Base-by-base conservation (phyloP, 352 stramenopile genomes). In the Phytophthora cryptogea region DNA sequence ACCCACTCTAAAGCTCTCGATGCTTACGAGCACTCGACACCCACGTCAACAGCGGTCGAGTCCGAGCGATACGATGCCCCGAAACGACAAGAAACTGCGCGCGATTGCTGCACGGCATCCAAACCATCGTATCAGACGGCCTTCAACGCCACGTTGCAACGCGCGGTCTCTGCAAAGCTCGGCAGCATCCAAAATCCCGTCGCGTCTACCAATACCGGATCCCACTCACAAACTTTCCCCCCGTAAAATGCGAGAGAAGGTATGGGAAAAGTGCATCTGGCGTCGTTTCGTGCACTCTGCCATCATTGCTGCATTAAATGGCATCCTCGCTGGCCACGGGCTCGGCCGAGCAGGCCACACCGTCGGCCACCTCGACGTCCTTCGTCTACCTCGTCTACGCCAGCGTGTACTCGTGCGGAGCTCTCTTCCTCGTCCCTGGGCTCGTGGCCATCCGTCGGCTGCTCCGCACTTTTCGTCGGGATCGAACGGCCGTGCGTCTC, bases 401-500 rank as follows among this genome's bases (percentile, higher is more conserved):
- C 30, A 56, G 60, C n/a, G 56, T 88, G 11, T 88, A 88, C 57
- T 51, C 73, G 16, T 81, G 78, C 33, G 78, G 78, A 6, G 62
- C 43, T 17, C 45, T 84, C 35, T 88, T 84, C 54, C 59, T 84
- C 31, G 54, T 81, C 35, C 78, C 78, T 26, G 70, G 66, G 3
- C 32, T 62, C 41, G 62, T 77, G 40, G 70, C 71, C 1, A 59
- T 63, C 57, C 66, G 58, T 43, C 75, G 78, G 20, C 51, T 83
- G 33, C 61, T 65, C 47, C 76, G 71, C 37, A 83, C 72, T 44
- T 71, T 74, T 51, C 49, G 43, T 27, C 64, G 70, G 17, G 78
- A 88, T 63, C 57, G 27, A 20, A 88, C 78, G 13, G 78, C 78
- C 32, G 74, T 86, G 48, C 67, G 71, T 20, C 72, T 88, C 42